Conservation (phyloP, 2,329 filamentous ascomycete species). For the Trichothecium sympodiale region DNA sequence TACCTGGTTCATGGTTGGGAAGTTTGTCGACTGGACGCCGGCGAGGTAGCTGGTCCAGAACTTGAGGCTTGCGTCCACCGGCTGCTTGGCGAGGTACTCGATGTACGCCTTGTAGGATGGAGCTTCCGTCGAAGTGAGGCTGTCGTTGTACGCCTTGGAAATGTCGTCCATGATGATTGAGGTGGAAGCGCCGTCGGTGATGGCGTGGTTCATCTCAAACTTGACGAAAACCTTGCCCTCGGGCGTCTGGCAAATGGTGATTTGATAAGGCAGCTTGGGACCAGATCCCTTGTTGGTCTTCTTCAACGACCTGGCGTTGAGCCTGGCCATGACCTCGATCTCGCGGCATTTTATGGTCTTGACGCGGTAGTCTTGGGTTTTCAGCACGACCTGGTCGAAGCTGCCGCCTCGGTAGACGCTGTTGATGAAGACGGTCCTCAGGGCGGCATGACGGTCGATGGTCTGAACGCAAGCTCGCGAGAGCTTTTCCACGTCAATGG, state of each 20-base stretch:
- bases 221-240: constrained; percentile 10
- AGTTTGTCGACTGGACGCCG: constrained; percentile 2
- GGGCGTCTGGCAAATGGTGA: constrained; percentile 12
- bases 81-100: constrained; percentile 6
- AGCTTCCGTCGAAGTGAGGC: neutral
- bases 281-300: constrained; percentile 7
- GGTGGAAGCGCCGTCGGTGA: constrained; percentile 22
- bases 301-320: constrained; percentile 9
- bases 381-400: constrained; percentile 21
- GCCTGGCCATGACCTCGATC: constrained; percentile 12
- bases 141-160: constrained; percentile 13
- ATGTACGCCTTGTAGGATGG: constrained; percentile 11
- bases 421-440: constrained; percentile 21
- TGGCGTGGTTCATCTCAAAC: constrained; percentile 23
- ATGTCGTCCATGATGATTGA: constrained; percentile 18
- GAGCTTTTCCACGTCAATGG: constrained; percentile 5
- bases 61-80: constrained; percentile 5
- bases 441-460: constrained; percentile 15
- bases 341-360: constrained; percentile 9
- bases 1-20: constrained; percentile 1
- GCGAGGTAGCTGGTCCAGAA: constrained; percentile 10
- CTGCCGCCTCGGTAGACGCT: constrained; percentile 9
- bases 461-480: constrained; percentile 9
- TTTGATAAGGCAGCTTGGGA: constrained; percentile 11
- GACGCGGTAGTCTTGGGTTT: constrained; percentile 1